Evolutionary conservation across 352 stramenopile species (phyloP), one percentile per base, ranked within the genome.

Genomic region (Phytophthora vignae): DNA sequence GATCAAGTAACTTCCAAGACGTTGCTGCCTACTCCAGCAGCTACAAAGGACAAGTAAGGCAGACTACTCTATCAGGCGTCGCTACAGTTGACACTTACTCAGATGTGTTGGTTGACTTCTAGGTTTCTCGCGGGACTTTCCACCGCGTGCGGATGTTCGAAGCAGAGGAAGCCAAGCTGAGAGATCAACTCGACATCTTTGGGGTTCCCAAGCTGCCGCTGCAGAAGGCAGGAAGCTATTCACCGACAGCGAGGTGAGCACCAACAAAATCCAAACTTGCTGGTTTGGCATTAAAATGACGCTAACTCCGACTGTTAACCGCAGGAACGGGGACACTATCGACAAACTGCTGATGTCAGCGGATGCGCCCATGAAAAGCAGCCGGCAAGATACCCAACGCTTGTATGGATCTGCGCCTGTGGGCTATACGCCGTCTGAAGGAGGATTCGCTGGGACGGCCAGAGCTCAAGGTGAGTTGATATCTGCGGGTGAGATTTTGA

Each of bases 161-260:
- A 15, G 74, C 68, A 9, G 83, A 92, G 21, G 85, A 90, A 67
- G 72, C 82, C n/a, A 78, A 78, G 46, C 68, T 81, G 40, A 73
- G 76, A 2, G 78, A 89, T 14, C 78, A 84, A 40, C 63, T 84
- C 25, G 83, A 92, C 57, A 92, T 91, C 52, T 91, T 92, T 33
- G 83, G 81, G 15, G 85, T 90, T 52, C 71, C 81, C 10, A 90
- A 88, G 70, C 55, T 77, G 48, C 76, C 74, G 10, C 65, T 78
- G 12, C 77, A 76, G 25, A 73, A 66, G 21, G 7, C 52, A 9
- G 67, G 50, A 29, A 58, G 42, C 33, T 69, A 58, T 27, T 72
- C 49, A 0, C 55, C 60, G 22, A 69, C 63, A 19, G 40, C 49
- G 36, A 75, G 57, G 72, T 79, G 63, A 27, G 40, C 9, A 6